A percentile compares a stretch with the other conserved stretches of the same genome.
Evolutionary conservation across 331 rosid species (phyloP).

Genomic region (Erythrophleum ivorense): DNA sequence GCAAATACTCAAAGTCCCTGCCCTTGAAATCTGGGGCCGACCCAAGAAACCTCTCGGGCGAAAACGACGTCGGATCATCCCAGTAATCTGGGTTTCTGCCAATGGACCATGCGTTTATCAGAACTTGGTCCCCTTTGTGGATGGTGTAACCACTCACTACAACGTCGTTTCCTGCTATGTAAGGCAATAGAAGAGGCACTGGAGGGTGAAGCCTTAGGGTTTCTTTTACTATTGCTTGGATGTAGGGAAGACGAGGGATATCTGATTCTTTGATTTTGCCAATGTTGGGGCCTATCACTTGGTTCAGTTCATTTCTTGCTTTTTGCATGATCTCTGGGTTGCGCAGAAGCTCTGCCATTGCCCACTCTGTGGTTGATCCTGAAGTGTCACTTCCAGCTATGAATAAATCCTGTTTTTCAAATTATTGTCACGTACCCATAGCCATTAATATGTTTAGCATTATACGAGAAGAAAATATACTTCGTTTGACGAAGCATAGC

Average conservation of each 20-base stretch:
- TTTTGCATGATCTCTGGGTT: constrained; percentile 48
- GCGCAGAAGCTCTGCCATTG: constrained; percentile 58
- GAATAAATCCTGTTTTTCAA: constrained; percentile 53
- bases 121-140: constrained; percentile 47
- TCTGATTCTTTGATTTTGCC: constrained; percentile 53
- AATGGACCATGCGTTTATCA: constrained; percentile 60
- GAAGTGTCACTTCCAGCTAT: constrained; percentile 66
- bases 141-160: constrained; percentile 48
- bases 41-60: constrained; percentile 51
- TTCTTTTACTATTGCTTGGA: constrained; percentile 57
- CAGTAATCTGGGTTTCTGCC: constrained; percentile 50
- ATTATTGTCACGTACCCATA: not conserved
- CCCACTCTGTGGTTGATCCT: constrained; percentile 63
- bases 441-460: not conserved
- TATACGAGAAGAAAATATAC: not conserved
- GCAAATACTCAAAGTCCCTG: constrained; percentile 52
- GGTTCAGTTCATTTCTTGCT: constrained; percentile 45
- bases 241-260: constrained; percentile 50
- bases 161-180: constrained; percentile 47
- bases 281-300: constrained; percentile 36
- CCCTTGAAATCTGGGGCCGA: constrained; percentile 47
- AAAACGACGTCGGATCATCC: constrained; percentile 43
- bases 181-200: constrained; percentile 59
- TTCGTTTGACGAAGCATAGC: too few relatives aligned
- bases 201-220: constrained; percentile 62